A percentile compares a stretch with the other conserved stretches of the same genome.
Conservation (phyloP, 495 filamentous ascomycete species). For the Penicillium herquei region DNA sequence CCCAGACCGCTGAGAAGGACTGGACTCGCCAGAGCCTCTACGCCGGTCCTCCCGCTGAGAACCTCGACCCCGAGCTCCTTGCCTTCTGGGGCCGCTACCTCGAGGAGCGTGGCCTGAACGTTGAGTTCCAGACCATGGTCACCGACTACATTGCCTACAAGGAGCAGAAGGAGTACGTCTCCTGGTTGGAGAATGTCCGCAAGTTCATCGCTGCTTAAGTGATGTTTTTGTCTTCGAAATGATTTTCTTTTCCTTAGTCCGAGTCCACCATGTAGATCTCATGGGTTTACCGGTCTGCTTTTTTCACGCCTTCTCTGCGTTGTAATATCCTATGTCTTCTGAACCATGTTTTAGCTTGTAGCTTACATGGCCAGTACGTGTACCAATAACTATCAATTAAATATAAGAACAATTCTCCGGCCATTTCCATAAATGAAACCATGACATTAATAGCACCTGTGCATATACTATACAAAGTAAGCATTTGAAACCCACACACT, state of each 20-base stretch:
- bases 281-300: neutral
- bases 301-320: constrained; percentile 6
- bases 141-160: constrained; percentile 98
- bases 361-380: constrained; percentile 6
- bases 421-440: neutral
- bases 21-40: constrained; percentile 74
- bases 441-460: no score
- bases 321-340: constrained; percentile 10
- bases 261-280: neutral
- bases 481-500: no score
- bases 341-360: constrained; percentile 1
- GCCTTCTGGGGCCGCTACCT: constrained; percentile 88
- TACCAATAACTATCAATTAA: constrained; percentile 17
- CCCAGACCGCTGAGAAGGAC: constrained; percentile 64
- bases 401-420: constrained; percentile 13
- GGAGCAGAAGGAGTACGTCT: constrained; percentile 96
- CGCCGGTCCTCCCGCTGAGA: constrained; percentile 88
- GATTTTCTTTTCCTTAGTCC: neutral
- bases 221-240: neutral
- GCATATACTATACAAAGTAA: no score
- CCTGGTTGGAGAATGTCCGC: constrained; percentile 86
- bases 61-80: constrained; percentile 94
- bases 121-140: constrained; percentile 81
- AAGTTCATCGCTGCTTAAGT: constrained; percentile 67
- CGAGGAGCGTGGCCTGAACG: constrained; percentile 90